Percentiles rank a stretch among this genome's conserved stretches.
These are phyloP conservation scores for Pythium sp. DNA, from an alignment of 352 stramenopile genomes.

Conservation along the genomic window DNA sequence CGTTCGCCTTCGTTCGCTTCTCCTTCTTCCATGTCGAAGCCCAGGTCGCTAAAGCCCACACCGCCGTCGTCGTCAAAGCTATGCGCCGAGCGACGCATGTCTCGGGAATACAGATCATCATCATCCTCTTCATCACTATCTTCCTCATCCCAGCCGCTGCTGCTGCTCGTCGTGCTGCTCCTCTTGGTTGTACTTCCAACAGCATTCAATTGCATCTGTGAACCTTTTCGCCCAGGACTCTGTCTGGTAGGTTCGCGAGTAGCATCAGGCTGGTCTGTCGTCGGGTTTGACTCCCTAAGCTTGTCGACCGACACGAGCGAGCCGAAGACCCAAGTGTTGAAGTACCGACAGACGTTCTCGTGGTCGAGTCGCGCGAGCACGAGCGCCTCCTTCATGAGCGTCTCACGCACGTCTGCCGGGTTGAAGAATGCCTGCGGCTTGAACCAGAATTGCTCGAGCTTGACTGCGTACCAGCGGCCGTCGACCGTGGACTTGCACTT, in stretches of 20 bases:
- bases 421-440: conserved; percentile 81
- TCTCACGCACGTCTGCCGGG: conserved; percentile 79
- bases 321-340: conserved; percentile 76
- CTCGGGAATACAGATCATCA: conserved; percentile 20
- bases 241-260: not conserved
- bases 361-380: conserved; percentile 91
- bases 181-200: not conserved
- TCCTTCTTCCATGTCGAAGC: conserved; percentile 49
- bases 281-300: conserved; percentile 13
- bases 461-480: conserved; percentile 74
- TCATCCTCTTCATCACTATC: conserved; percentile 14
- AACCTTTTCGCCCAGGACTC: not conserved
- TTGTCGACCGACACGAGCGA: conserved; percentile 62
- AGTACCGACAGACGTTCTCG: conserved; percentile 95
- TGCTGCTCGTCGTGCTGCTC: conserved; percentile 2
- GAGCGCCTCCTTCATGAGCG: conserved; percentile 92
- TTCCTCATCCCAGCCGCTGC: not conserved
- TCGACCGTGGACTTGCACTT: conserved; percentile 75
- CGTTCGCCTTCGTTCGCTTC: conserved; percentile 1
- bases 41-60: conserved; percentile 46
- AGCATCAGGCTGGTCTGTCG: not conserved
- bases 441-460: conserved; percentile 83
- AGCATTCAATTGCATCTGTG: not conserved
- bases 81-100: too few species aligned
- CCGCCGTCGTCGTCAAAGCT: conserved; percentile 25